Base-by-base conservation (phyloP, 371 early-diverging fungal genomes). In the Racocetra persica region DNA sequence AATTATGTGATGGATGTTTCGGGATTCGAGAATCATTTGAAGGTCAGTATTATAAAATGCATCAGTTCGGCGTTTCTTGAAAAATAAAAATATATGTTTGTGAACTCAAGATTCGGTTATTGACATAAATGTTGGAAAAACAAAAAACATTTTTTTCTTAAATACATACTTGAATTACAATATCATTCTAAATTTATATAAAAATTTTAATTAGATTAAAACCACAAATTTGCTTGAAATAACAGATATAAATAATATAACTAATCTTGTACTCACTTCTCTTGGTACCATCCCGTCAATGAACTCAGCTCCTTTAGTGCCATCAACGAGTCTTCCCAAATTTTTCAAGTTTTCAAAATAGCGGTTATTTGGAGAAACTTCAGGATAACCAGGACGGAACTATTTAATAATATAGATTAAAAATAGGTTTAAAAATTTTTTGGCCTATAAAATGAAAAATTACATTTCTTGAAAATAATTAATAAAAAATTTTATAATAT, bases 1-100 rank as follows among this genome's bases (percentile, higher is more conserved):
- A 22, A 80, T 49, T 18, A 80, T 55, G n/a, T 80, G 62, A n/a
- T 49, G 49, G 41, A 80, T 80, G 22, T 73, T 80, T 49, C 52
- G 60, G 11, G 72, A 71, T 74, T 74, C 62, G n/a, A 80, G 80
- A 38, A 80, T 62, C 74, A 73, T 62, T 38, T 80, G 54, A 45
- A 80, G 80, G 26, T 80, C 80, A n/a, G 80, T 80, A 36, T 80
- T 80, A 41, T 62, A 80, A 45, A 80, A 80, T 24, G 80, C 80
- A 62, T 74, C 74, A 11, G 59, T 20, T 3, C 80, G 74, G 26
- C 80, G 80, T 65, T 62, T 80, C 80, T 78, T 57, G 38, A 41
- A 67, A 16, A 20, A 72, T 18, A n/a, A 41, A 62, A 57, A 38
- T 38, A n/a, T n/a, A 38, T 38, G 38, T 38, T 38, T 0, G 38